Conservation (phyloP, 1,139 yeast genomes). For the Suhomyces wounanorum region DNA sequence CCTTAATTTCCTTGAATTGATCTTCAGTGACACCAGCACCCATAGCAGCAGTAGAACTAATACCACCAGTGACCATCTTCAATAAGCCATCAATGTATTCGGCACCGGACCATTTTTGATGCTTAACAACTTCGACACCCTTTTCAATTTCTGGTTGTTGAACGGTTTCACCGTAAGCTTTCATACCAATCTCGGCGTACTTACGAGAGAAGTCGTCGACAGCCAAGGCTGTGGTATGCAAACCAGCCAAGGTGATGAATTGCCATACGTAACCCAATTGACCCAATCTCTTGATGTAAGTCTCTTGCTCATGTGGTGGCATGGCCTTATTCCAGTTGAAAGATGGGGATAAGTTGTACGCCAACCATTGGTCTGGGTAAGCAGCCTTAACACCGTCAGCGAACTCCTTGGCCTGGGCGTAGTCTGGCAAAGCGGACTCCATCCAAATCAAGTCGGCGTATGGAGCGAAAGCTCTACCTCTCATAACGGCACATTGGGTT, state of each 20-base stretch:
- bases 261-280: constrained; percentile 97
- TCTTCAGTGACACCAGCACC: constrained; percentile 98
- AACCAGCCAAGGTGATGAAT: constrained; percentile 95
- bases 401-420: constrained; percentile 89
- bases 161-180: constrained; percentile 85
- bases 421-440: constrained; percentile 97
- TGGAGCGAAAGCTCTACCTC: constrained; percentile 95
- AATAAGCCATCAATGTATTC: constrained; percentile 91
- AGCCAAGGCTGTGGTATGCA: constrained; percentile 94
- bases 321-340: constrained; percentile 98
- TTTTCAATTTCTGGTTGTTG: constrained; percentile 87
- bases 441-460: constrained; percentile 97
- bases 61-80: constrained; percentile 93
- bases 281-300: constrained; percentile 85
- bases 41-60: constrained; percentile 96
- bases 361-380: constrained; percentile 91
- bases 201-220: constrained; percentile 82
- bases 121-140: constrained; percentile 95
- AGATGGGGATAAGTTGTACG: constrained; percentile 94
- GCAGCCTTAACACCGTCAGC: constrained; percentile 85
- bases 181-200: constrained; percentile 86
- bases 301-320: constrained; percentile 84
- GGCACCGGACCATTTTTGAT: constrained; percentile 99
- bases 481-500: constrained; percentile 95
- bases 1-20: constrained; percentile 63